Percentiles rank a stretch among this genome's conserved stretches.
Conservation (phyloP, 2,329 filamentous ascomycete species). For the Plectosphaerella plurivora region DNA sequence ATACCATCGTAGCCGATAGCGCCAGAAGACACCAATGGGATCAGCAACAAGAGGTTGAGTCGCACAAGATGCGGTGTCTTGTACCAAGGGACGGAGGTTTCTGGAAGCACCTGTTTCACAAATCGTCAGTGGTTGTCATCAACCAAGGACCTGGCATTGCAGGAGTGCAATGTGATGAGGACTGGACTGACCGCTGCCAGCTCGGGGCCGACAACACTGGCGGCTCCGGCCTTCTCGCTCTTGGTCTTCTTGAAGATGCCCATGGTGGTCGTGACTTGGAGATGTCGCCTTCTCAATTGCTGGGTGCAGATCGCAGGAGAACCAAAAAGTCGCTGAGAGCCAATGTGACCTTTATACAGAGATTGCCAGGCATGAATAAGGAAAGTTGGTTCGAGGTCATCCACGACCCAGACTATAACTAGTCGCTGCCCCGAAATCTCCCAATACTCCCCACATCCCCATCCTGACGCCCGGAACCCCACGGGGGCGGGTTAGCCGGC, state of each 20-base stretch:
- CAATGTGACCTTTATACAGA: not conserved
- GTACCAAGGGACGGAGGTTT: slow-evolving; percentile 35
- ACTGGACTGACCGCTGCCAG: not conserved
- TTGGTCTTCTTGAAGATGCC: not conserved
- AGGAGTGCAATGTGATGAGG: too few relatives aligned
- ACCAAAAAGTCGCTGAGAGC: not conserved
- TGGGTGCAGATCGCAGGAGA: not conserved
- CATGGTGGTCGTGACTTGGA: not conserved
- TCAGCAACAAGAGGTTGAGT: slow-evolving; percentile 37
- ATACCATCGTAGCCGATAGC: slow-evolving; percentile 8
- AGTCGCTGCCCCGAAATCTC: too few relatives aligned
- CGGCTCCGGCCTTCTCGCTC: not conserved
- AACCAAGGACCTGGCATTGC: too few relatives aligned
- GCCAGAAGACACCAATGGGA: slow-evolving; percentile 22
- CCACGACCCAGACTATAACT: too few relatives aligned
- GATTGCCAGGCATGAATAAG: not conserved
- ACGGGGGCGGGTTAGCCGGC: not conserved
- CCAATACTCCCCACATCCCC: not conserved
- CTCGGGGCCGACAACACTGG: not conserved
- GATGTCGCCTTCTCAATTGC: not conserved
- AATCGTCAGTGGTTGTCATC: too few relatives aligned
- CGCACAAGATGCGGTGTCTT: slow-evolving; percentile 34
- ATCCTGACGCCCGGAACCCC: not conserved
- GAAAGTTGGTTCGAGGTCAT: not conserved
- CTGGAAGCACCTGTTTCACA: slow-evolving; percentile 25